These are phyloP conservation scores for Xylariaceae sp. DNA, from an alignment of 2,329 filamentous ascomycete species.

Conservation along the genomic window DNA sequence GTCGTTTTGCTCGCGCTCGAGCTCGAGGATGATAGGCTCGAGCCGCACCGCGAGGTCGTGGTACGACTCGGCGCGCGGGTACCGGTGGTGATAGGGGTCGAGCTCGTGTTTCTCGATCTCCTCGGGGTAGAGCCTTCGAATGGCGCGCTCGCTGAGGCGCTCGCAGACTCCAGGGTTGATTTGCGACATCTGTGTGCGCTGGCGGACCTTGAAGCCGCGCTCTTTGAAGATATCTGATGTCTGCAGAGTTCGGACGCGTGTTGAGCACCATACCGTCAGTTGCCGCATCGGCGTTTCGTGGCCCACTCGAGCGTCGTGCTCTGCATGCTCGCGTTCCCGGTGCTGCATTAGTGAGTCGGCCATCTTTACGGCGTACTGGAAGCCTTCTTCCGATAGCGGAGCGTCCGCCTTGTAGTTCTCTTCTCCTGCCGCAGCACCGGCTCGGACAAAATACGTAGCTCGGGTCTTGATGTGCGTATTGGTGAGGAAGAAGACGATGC, in stretches of 20 bases:
- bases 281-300: conserved; percentile 67
- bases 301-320: conserved; percentile 64
- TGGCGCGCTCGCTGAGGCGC: conserved; percentile 79
- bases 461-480: conserved; percentile 96
- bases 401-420: conserved; percentile 92
- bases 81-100: conserved; percentile 95
- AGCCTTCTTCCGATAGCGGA: conserved; percentile 73
- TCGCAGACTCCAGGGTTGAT: conserved; percentile 96
- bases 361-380: conserved; percentile 80
- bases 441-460: conserved; percentile 87
- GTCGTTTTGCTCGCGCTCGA: conserved; percentile 95
- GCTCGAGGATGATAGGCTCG: conserved; percentile 94
- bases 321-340: conserved; percentile 74
- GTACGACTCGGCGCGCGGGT: conserved; percentile 95
- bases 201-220: conserved; percentile 78
- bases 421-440: conserved; percentile 81
- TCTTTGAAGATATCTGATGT: conserved; percentile 79
- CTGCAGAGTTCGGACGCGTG: conserved; percentile 82
- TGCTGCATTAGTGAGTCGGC: conserved; percentile 77
- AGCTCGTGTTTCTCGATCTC: conserved; percentile 89
- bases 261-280: conserved; percentile 92
- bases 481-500: conserved; percentile 96
- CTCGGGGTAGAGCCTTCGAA: conserved; percentile 78
- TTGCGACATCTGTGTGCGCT: conserved; percentile 94
- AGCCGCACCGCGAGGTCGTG: conserved; percentile 97